Evolutionary conservation across 768 basidiomycete genomes (phyloP), one percentile per base, ranked within the genome.

Genomic region (Dacryopinax primogenitus): DNA sequence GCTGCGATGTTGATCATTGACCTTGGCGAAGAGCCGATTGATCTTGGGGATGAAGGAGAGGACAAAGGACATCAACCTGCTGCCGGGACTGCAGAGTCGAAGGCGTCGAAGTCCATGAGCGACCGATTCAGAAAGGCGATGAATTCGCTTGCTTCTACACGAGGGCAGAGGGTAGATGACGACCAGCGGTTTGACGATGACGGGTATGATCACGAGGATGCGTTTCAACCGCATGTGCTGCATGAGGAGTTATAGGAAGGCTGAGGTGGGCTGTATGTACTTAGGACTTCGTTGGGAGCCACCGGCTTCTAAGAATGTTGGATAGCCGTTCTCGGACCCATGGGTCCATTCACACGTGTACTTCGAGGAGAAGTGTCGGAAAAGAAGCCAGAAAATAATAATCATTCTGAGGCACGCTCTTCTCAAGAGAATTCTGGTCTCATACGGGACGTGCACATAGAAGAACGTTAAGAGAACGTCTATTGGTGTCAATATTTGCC

Each of bases 51-150:
- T 65, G 70, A 76, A 65, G 69, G 74, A 69, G 72, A 71, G 71
- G 70, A 73, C 72, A 72, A 73, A 67, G 66, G 68, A 68, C 71
- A n/a, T n/a, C n/a, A n/a, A n/a, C n/a, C n/a, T n/a, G n/a, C n/a
- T n/a, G n/a, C n/a, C n/a, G n/a, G n/a, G n/a, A n/a, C n/a, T n/a
- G n/a, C 65, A 67, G 69, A 71, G 65, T 68, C 64, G 65, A 73
- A 71, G 72, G 71, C 26, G 7, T 32, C 51, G 51, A 58, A 58
- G 51, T 4, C 51, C 26, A 9, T 58, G 3, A 66, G 66, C 32
- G 66, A 68, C 16, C 68, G 66, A 13, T 62, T 66, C 3, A 66
- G 68, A 15, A 64, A 66, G 11, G 61, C 63, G 21, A 64, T 66
- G 3, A 63, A 63, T 37, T 64, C 39, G 64, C 64, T 62, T 13